phyloP scores from a whole-genome alignment of 2,329 filamentous ascomycete genomes.

The Epichloe hybrida region DNA sequence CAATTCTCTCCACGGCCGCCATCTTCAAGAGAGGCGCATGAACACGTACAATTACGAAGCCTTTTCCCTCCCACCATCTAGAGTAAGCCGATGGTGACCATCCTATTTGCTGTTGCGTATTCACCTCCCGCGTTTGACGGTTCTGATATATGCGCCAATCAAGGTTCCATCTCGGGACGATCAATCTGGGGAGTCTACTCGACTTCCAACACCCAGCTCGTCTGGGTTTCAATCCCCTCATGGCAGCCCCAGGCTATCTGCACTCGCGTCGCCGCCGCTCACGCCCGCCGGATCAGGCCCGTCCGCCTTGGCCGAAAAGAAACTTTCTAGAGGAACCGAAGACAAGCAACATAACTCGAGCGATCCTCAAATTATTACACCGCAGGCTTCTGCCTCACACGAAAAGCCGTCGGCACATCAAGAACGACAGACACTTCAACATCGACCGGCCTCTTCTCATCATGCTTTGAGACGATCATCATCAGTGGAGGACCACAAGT shows the following conservation, averaged over 20 bases:
- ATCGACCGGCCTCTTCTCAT: slow-evolving; percentile 30
- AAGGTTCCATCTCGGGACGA: slow-evolving; percentile 49
- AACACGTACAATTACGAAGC: slow-evolving; percentile 84
- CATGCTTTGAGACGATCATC: slow-evolving; percentile 27
- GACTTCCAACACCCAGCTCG: slow-evolving; percentile 50
- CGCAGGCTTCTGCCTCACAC: slow-evolving; percentile 49
- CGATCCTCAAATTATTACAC: slow-evolving; percentile 44
- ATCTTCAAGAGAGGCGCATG: slow-evolving; percentile 70
- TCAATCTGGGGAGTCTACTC: slow-evolving; percentile 45
- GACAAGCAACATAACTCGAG: slow-evolving; percentile 25
- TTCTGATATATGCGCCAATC: not conserved
- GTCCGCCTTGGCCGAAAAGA: slow-evolving; percentile 18
- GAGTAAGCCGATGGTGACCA: slow-evolving; percentile 45
- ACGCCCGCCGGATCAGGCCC: slow-evolving; percentile 65
- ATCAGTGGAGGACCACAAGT: slow-evolving; percentile 24
- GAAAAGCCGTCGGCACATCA: slow-evolving; percentile 32
- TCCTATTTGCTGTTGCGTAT: slow-evolving; percentile 2
- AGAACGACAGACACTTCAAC: slow-evolving; percentile 25
- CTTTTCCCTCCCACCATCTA: slow-evolving; percentile 72
- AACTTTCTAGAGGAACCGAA: slow-evolving; percentile 18
- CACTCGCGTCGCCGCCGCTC: slow-evolving; percentile 76
- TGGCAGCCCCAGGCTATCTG: slow-evolving; percentile 51
- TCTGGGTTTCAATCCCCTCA: slow-evolving; percentile 50
- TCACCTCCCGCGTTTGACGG: not conserved
- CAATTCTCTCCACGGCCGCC: slow-evolving; percentile 56